These are phyloP conservation scores for Arthonia radiata DNA, from an alignment of 495 filamentous ascomycete genomes.

Conservation along the genomic window DNA sequence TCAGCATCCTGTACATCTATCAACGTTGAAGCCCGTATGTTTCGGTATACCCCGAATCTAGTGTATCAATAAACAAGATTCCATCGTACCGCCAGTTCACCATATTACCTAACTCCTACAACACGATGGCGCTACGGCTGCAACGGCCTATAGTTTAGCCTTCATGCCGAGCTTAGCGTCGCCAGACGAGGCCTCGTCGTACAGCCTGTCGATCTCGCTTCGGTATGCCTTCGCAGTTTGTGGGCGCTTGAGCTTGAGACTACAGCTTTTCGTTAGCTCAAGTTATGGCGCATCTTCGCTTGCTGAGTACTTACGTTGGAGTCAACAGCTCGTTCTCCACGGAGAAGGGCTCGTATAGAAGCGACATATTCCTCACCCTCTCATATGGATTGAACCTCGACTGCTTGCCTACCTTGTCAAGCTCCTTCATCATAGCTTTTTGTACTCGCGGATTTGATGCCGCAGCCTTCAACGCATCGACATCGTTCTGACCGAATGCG, in stretches of 20 bases:
- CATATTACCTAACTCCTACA: no score
- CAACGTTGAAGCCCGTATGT: no score
- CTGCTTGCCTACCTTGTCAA: constrained; percentile 59
- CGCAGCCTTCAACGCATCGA: constrained; percentile 37
- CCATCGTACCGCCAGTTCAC: no score
- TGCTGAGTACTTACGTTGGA: constrained; percentile 69
- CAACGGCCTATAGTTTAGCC: no score
- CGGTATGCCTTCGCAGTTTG: constrained; percentile 61
- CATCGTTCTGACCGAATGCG: constrained; percentile 33
- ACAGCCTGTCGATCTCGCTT: constrained; percentile 50
- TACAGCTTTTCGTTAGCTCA: constrained; percentile 21
- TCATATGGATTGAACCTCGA: constrained; percentile 81
- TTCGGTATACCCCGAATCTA: no score
- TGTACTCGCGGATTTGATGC: constrained; percentile 41
- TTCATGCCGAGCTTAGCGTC: no score
- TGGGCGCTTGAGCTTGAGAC: constrained; percentile 84
- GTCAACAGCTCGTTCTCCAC: constrained; percentile 89
- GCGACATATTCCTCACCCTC: constrained; percentile 43
- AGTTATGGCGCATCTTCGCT: no score
- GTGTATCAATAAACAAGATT: no score
- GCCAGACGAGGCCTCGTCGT: constrained; percentile 38
- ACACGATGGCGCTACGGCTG: no score
- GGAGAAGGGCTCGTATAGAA: constrained; percentile 74
- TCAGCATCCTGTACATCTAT: no score
- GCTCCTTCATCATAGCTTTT: constrained; percentile 48